Evolutionary conservation across 805 yeast genomes (phyloP), one percentile per base, ranked within the genome.

Genomic region (Myxozyma mucilagina): DNA sequence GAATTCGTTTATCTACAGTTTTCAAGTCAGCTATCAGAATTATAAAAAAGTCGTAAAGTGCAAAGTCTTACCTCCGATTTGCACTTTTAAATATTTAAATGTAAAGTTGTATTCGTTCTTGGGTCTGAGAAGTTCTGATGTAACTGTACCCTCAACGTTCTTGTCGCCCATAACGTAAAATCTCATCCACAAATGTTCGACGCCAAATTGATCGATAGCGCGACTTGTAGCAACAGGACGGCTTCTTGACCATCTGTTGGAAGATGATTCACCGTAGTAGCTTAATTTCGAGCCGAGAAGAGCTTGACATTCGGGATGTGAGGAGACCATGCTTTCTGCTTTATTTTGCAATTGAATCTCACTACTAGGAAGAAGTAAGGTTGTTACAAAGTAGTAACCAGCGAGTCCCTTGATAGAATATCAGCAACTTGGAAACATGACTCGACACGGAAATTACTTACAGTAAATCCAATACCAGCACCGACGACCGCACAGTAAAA

Each of bases 271-370:
- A 45, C 96, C 96, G 71, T 87, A 85, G 0, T 96, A 96, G 68
- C 86, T 86, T 53, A 90, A 76, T 70, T 89, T 82, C 59, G 84
- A 85, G 3, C 79, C 78, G 42, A 90, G 74, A 16, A 83, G 71
- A 61, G 76, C 73, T 67, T 87, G 86, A 1, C 88, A 86, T 32
- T 70, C 73, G 51, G 80, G 80, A 71, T 85, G 85, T 59, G 84
- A 77, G 69, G 89, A 90, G 47, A 89, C 83, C 70, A 87, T 73
- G 11, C 82, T 81, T 10, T 90, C 90, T 1, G 92, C 92, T 68
- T 88, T 83, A 75, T 89, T 89, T 77, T 90, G 90, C 0, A 93
- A 82, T 60, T 86, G 87, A 0, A 96, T 89, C 69, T 90, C 96
- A 14, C 96, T 96, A 0, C 92, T 85, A 11, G 96, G 96, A 42